Base-by-base conservation (phyloP, 768 basidiomycete genomes). In the Tylopilus plumbeoviolaceoides region DNA sequence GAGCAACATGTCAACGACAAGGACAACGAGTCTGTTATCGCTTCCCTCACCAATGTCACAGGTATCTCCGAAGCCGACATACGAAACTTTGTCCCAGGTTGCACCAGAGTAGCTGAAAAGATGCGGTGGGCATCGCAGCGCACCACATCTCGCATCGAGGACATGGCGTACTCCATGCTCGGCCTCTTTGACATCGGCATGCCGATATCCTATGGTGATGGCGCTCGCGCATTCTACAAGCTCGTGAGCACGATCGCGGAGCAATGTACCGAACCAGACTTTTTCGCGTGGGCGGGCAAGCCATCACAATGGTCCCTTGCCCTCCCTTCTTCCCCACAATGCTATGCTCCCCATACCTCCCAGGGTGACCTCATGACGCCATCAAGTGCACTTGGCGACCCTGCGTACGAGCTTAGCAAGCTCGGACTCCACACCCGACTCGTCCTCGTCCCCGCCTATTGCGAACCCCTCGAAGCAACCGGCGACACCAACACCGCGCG, bases 51-150 rank as follows among this genome's bases (percentile, higher is more conserved):
- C 50, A 59, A 44, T 44, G 59, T 41, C 21, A 66, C 64, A 1
- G 50, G 54, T n/a, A 65, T 66, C 10, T 58, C 55, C 6, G 59
- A 63, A 42, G 15, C 46, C 17, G 61, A 66, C 49, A 45, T 66
- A 47, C 56, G 59, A n/a, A 50, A 20, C 38, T 64, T 66, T 28
- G 48, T 47, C 47, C 64, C 58, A 6, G 15, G 55, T 3, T 64
- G 59, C 31, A 56, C 55, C 27, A 39, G 59, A 41, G 30, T 66
- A 7, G 30, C 55, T 4, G 64, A 65, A 50, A 66, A 61, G 54
- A 64, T 64, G 64, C 46, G 46, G 18, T 64, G 63, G 64, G 59
- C 57, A 7, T 63, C 63, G 11, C 53, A 59, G 21, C 63, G 63
- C 15, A 36, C 41, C 38, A 59, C 64, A 5, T 51, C 61, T n/a